A percentile compares a stretch with the other conserved stretches of the same genome.
These are phyloP conservation scores for Monosporascus sp. DNA, from an alignment of 2,329 filamentous ascomycete species.

Conservation along the genomic window DNA sequence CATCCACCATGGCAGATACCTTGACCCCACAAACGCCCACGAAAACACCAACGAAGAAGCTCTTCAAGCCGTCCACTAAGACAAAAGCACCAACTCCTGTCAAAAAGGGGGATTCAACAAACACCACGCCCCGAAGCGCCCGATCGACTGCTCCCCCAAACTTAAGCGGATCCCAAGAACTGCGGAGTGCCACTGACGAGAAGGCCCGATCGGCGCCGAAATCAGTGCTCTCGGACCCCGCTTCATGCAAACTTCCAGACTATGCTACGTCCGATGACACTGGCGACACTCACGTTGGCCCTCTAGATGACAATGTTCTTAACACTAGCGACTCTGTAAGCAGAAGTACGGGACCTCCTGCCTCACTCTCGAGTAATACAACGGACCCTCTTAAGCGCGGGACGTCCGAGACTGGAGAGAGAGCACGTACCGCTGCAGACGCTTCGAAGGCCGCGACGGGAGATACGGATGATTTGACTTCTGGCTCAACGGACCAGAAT, in stretches of 20 bases:
- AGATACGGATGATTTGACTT: neutral
- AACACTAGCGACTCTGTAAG: constrained; percentile 22
- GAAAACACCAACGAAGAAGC: constrained; percentile 24
- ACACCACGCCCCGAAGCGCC: constrained; percentile 9
- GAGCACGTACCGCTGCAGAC: neutral
- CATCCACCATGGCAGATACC: constrained; percentile 21
- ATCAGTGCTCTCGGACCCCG: neutral
- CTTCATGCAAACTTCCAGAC: constrained; percentile 7
- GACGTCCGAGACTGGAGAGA: constrained; percentile 6
- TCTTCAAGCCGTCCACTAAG: constrained; percentile 28
- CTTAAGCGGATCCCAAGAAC: neutral
- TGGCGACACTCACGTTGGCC: constrained; percentile 11
- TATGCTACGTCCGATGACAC: constrained; percentile 14
- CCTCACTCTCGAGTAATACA: constrained; percentile 8
- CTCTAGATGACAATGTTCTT: constrained; percentile 15
- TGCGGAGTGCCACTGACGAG: neutral
- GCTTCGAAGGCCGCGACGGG: neutral
- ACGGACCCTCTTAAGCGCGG: constrained; percentile 8
- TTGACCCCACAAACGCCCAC: constrained; percentile 22
- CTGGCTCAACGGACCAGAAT: neutral
- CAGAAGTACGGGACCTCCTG: constrained; percentile 13
- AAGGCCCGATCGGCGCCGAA: neutral
- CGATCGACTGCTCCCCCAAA: constrained; percentile 1
- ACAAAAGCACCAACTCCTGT: constrained; percentile 25
- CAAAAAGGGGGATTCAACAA: constrained; percentile 12